These are phyloP conservation scores for Vitis hybrid DNA, from an alignment of 177 flowering plant genomes.

Conservation along the genomic window DNA sequence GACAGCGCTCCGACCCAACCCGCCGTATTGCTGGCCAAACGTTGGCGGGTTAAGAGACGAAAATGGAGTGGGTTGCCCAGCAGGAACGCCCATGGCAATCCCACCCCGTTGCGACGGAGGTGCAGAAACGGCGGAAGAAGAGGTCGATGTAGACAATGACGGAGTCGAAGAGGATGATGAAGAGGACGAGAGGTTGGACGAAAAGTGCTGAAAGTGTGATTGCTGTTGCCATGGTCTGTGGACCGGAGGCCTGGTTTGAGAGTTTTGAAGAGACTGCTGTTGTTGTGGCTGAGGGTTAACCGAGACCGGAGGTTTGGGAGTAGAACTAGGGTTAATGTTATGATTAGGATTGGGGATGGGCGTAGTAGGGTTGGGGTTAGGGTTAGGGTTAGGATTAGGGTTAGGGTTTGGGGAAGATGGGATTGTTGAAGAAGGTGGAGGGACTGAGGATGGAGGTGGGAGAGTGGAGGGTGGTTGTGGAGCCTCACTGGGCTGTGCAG, in stretches of 20 bases:
- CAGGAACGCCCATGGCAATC: conserved; percentile 62
- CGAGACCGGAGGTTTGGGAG: neutral
- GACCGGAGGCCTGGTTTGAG: conserved; percentile 19
- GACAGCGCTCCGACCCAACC: conserved; percentile 33
- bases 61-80: conserved; percentile 28
- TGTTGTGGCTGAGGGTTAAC: neutral
- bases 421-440: conserved; percentile 11
- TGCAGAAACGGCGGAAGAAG: conserved; percentile 18
- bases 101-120: conserved; percentile 39
- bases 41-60: conserved; percentile 20
- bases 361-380: conserved; percentile 14
- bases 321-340: conserved; percentile 7
- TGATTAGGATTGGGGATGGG: neutral
- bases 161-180: conserved; percentile 15
- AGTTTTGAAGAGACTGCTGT: conserved; percentile 9
- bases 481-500: no score
- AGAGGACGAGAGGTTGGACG: conserved; percentile 7
- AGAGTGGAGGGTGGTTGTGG: neutral
- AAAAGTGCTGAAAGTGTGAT: conserved; percentile 23
- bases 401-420: conserved; percentile 17
- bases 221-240: conserved; percentile 38
- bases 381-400: conserved; percentile 22
- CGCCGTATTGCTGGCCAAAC: conserved; percentile 44
- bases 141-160: conserved; percentile 12
- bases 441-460: conserved; percentile 14